Percentiles rank a stretch among this genome's conserved stretches.
These are phyloP conservation scores for Ricinus communis DNA, from an alignment of 345 rosid genomes.

Conservation along the genomic window DNA sequence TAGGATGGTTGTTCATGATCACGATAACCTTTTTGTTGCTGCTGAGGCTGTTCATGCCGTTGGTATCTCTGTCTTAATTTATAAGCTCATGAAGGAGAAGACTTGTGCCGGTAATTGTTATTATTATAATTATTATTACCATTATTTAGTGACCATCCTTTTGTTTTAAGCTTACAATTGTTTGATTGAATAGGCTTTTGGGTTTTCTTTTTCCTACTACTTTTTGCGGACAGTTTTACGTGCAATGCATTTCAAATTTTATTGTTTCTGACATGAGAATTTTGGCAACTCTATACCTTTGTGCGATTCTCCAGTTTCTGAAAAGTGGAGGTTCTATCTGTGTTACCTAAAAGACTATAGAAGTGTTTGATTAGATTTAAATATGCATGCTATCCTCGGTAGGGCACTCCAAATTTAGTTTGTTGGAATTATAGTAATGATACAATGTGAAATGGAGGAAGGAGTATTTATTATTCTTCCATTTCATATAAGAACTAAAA, in stretches of 20 bases:
- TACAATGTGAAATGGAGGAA: too few relatives aligned
- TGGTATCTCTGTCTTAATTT: conserved; percentile 89
- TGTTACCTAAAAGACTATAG: too few relatives aligned
- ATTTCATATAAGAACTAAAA: background rate
- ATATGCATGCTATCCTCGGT: too few relatives aligned
- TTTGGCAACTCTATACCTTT: background rate
- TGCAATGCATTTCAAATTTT: background rate
- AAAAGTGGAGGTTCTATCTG: too few relatives aligned
- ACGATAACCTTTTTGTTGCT: conserved; percentile 94
- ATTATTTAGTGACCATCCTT: background rate
- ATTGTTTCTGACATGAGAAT: background rate
- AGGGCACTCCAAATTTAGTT: background rate
- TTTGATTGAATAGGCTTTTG: background rate
- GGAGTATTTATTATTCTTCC: background rate
- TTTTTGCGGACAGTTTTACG: too few relatives aligned
- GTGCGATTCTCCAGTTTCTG: background rate
- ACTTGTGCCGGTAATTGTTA: conserved; percentile 98
- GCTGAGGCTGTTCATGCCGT: conserved; percentile 95
- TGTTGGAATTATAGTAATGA: background rate
- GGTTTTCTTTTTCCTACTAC: background rate
- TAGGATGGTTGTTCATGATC: conserved; percentile 88
- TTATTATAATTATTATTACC: too few relatives aligned
- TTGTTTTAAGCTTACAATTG: background rate
- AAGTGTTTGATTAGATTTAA: too few relatives aligned
- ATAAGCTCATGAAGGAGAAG: conserved; percentile 90